These are phyloP conservation scores for Cymodocea nodosa DNA, from an alignment of 116 monocot genomes.

Conservation along the genomic window DNA sequence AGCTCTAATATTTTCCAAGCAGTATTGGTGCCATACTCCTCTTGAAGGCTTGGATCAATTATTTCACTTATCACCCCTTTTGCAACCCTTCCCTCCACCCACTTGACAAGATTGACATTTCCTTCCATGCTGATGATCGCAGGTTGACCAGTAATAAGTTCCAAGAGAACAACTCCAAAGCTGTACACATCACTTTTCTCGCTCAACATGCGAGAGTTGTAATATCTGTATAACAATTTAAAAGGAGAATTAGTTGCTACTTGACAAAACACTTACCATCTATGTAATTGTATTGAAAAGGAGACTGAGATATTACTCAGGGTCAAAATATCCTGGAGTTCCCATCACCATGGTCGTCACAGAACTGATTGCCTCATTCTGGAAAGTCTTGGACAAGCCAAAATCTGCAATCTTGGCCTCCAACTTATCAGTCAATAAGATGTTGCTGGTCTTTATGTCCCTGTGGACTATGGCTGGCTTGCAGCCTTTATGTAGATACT, in stretches of 20 bases:
- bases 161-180: slow-evolving; percentile 27
- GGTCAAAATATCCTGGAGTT: too few relatives aligned
- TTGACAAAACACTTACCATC: slow-evolving; percentile 3
- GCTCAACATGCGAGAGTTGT: slow-evolving; percentile 1
- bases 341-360: too few relatives aligned
- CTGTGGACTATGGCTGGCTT: slow-evolving; percentile 15
- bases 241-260: background rate
- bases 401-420: too few relatives aligned
- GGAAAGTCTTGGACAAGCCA: too few relatives aligned
- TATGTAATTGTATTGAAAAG: too few relatives aligned
- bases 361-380: too few relatives aligned
- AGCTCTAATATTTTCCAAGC: slow-evolving; percentile 21
- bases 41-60: slow-evolving; percentile 14
- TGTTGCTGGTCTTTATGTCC: too few relatives aligned
- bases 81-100: slow-evolving; percentile 8
- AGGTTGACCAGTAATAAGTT: slow-evolving; percentile 22
- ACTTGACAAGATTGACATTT: slow-evolving; percentile 13
- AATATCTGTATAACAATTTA: slow-evolving; percentile 8
- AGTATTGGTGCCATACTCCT: slow-evolving; percentile 16
- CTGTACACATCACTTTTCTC: slow-evolving; percentile 22
- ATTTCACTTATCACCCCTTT: slow-evolving; percentile 12
- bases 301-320: slow-evolving; percentile 9
- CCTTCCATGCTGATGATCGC: slow-evolving; percentile 6
- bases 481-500: slow-evolving; percentile 13
- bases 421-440: too few relatives aligned